phyloP scores from a whole-genome alignment of 2,329 filamentous ascomycete species.

The Aquanectria penicillioides region DNA sequence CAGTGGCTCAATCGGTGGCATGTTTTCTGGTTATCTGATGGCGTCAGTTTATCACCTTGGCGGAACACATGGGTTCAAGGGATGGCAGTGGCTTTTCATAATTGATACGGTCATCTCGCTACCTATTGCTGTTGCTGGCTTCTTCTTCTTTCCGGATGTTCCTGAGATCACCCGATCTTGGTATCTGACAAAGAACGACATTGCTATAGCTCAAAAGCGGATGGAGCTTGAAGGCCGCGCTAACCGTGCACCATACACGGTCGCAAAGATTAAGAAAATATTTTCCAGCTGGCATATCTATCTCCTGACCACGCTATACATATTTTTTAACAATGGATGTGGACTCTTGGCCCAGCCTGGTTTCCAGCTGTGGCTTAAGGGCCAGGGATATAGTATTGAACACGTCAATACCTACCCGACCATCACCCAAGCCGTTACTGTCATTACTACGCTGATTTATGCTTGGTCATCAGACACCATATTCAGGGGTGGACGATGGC shows the following conservation, averaged over 20 bases:
- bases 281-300: slow-evolving; percentile 74
- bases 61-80: slow-evolving; percentile 56
- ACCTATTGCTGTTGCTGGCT: slow-evolving; percentile 46
- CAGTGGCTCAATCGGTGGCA: slow-evolving; percentile 38
- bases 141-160: slow-evolving; percentile 45
- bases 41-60: slow-evolving; percentile 51
- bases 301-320: slow-evolving; percentile 65
- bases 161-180: slow-evolving; percentile 43
- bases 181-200: slow-evolving; percentile 42
- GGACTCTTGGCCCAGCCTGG: slow-evolving; percentile 61
- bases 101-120: slow-evolving; percentile 49
- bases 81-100: slow-evolving; percentile 55
- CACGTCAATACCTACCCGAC: slow-evolving; percentile 67
- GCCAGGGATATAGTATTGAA: slow-evolving; percentile 51
- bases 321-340: slow-evolving; percentile 71
- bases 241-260: slow-evolving; percentile 51
- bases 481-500: slow-evolving; percentile 69
- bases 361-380: slow-evolving; percentile 62
- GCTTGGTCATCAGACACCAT: slow-evolving; percentile 73
- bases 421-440: slow-evolving; percentile 61
- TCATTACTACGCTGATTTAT: slow-evolving; percentile 69
- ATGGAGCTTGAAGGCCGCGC: slow-evolving; percentile 56
- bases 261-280: slow-evolving; percentile 66
- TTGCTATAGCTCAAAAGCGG: slow-evolving; percentile 41
- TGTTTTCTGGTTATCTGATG: slow-evolving; percentile 46